These are phyloP conservation scores for Botryosphaeria agaves DNA, from an alignment of 2,329 filamentous ascomycete species.

Conservation along the genomic window DNA sequence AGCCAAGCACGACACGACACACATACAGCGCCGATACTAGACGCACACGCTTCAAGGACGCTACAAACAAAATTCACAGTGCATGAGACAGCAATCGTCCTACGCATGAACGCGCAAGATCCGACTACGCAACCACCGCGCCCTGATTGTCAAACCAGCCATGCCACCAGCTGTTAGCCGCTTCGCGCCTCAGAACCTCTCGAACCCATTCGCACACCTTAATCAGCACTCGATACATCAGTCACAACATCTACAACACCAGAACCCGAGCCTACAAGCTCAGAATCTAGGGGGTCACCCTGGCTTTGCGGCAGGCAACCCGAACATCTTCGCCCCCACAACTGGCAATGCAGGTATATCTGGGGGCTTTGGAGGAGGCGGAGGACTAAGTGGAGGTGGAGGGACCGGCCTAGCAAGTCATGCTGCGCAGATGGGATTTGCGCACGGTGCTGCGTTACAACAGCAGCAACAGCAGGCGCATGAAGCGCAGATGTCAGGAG, in stretches of 20 bases:
- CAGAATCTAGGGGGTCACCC: constrained; percentile 49
- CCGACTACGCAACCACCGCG: too few relatives aligned
- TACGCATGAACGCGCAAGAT: too few relatives aligned
- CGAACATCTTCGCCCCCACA: constrained; percentile 19
- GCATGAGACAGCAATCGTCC: too few relatives aligned
- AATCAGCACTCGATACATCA: constrained; percentile 23
- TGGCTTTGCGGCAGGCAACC: constrained; percentile 37
- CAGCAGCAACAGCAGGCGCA: constrained; percentile 25
- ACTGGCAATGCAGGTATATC: constrained; percentile 37
- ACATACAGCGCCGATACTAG: too few relatives aligned
- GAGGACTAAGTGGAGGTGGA: constrained; percentile 14
- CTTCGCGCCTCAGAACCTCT: constrained; percentile 40
- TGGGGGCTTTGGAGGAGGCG: constrained; percentile 37
- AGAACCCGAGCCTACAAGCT: constrained; percentile 31
- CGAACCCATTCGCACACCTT: constrained; percentile 40
- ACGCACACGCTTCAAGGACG: too few relatives aligned
- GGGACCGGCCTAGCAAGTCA: constrained; percentile 65
- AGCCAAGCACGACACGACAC: too few relatives aligned
- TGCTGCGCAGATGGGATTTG: constrained; percentile 75
- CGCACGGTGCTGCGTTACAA: constrained; percentile 46
- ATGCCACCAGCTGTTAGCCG: constrained; percentile 44
- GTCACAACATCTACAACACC: constrained; percentile 22
- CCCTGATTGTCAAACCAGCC: constrained; percentile 8
- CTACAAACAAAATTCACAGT: too few relatives aligned
- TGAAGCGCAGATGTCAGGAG: constrained; percentile 18